phyloP scores from a whole-genome alignment of 257 asterid genomes.

The Vinca minor region DNA sequence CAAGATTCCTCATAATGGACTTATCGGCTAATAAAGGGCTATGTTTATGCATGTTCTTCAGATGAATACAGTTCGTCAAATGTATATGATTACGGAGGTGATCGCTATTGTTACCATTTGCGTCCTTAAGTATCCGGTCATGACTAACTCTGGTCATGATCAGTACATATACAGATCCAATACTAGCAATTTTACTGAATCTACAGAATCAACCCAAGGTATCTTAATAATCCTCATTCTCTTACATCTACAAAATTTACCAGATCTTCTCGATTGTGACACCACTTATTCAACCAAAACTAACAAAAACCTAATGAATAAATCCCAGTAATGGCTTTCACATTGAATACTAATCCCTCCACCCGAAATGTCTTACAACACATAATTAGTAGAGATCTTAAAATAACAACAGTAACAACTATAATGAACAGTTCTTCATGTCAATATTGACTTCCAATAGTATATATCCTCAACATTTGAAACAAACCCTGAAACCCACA shows the following conservation, averaged over 20 bases:
- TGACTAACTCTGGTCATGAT: conserved; percentile 85
- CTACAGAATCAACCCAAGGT: conserved; percentile 24
- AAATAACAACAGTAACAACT: conserved; percentile 5
- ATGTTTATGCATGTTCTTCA: conserved; percentile 94
- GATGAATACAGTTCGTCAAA: conserved; percentile 93
- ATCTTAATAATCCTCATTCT: conserved; percentile 27
- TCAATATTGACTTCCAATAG: conserved; percentile 13
- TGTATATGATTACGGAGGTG: conserved; percentile 91
- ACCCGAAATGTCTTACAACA: conserved; percentile 14
- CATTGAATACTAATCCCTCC: conserved; percentile 1
- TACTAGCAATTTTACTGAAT: conserved; percentile 17
- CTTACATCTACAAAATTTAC: conserved; percentile 19
- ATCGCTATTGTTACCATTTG: conserved; percentile 66
- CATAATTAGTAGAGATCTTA: conserved; percentile 7
- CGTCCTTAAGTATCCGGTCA: conserved; percentile 85
- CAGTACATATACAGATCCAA: conserved; percentile 37
- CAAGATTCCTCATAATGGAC: conserved; percentile 80
- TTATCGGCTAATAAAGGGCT: conserved; percentile 75
- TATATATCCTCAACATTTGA: neutral
- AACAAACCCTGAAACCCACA: neutral
- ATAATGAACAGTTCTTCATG: neutral
- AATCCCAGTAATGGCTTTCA: conserved; percentile 8
- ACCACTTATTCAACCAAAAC: conserved; percentile 2
- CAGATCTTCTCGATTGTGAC: conserved; percentile 21
- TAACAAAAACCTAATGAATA: neutral